Evolutionary conservation across 495 filamentous ascomycete species (phyloP).

Genomic region (Penicillium cataractarum): DNA sequence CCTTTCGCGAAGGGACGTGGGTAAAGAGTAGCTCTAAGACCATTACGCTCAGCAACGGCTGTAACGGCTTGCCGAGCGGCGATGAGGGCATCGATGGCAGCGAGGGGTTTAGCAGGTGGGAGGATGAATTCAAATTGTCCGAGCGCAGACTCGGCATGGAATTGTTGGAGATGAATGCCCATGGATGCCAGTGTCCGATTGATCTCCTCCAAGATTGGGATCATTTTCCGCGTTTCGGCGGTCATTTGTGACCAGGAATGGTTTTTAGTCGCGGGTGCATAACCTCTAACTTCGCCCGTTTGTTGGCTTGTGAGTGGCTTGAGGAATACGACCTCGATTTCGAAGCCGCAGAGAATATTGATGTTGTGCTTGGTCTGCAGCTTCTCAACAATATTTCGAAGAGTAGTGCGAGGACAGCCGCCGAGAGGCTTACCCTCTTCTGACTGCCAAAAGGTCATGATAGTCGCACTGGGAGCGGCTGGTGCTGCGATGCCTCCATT

Average conservation of each 20-base stretch:
- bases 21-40: slow-evolving; percentile 73
- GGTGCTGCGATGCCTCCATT: slow-evolving; percentile 47
- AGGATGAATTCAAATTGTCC: slow-evolving; percentile 87
- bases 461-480: slow-evolving; percentile 49
- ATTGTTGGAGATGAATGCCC: slow-evolving; percentile 71
- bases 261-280: slow-evolving; percentile 32
- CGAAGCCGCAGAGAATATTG: slow-evolving; percentile 72
- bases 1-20: slow-evolving; percentile 65
- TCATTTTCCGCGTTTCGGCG: slow-evolving; percentile 34
- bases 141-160: slow-evolving; percentile 74
- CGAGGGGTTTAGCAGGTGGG: slow-evolving; percentile 62
- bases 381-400: slow-evolving; percentile 54
- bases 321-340: slow-evolving; percentile 81
- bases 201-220: slow-evolving; percentile 68
- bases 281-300: slow-evolving; percentile 21
- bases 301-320: slow-evolving; percentile 25
- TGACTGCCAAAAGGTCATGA: slow-evolving; percentile 59
- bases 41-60: slow-evolving; percentile 41
- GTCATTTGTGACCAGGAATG: slow-evolving; percentile 58
- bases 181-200: slow-evolving; percentile 56
- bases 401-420: slow-evolving; percentile 62
- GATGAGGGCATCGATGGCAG: slow-evolving; percentile 73
- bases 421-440: slow-evolving; percentile 40
- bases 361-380: slow-evolving; percentile 44
- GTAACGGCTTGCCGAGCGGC: slow-evolving; percentile 72